phyloP scores from a whole-genome alignment of 495 filamentous ascomycete species.

The Evernia prunastri region DNA sequence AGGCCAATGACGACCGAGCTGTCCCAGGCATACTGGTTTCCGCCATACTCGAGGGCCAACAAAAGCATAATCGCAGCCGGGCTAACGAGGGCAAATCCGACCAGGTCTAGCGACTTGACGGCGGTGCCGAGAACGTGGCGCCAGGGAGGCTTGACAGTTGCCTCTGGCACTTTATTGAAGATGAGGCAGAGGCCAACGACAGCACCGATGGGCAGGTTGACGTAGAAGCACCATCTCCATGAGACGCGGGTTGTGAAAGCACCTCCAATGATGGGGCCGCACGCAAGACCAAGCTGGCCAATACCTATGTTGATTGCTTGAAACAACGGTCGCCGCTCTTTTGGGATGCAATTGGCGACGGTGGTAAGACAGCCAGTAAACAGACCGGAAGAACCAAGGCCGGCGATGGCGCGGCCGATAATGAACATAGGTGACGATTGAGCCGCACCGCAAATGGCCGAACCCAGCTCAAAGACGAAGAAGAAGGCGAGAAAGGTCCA shows the following conservation, averaged over 20 bases:
- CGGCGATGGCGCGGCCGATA: constrained; percentile 40
- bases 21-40: constrained; percentile 39
- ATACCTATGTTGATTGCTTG: constrained; percentile 30
- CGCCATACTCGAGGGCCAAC: constrained; percentile 46
- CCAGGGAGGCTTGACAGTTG: constrained; percentile 37
- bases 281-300: constrained; percentile 36
- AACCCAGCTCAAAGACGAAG: constrained; percentile 40
- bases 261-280: constrained; percentile 55
- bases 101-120: constrained; percentile 37
- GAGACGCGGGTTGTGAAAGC: constrained; percentile 46
- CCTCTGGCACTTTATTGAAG: constrained; percentile 45
- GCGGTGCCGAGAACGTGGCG: constrained; percentile 31
- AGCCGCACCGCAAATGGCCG: constrained; percentile 38
- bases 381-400: constrained; percentile 40
- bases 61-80: constrained; percentile 43
- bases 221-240: constrained; percentile 59
- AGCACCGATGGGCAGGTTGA: constrained; percentile 58
- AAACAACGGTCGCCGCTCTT: constrained; percentile 37
- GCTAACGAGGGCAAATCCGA: constrained; percentile 41
- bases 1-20: constrained; percentile 43
- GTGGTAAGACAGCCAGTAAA: constrained; percentile 50
- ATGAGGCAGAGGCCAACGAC: constrained; percentile 42
- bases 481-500: constrained; percentile 37
- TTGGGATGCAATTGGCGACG: constrained; percentile 40
- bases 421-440: constrained; percentile 41